Base-by-base conservation (phyloP, 768 basidiomycete species). In the Leccinum longicurvipes region DNA sequence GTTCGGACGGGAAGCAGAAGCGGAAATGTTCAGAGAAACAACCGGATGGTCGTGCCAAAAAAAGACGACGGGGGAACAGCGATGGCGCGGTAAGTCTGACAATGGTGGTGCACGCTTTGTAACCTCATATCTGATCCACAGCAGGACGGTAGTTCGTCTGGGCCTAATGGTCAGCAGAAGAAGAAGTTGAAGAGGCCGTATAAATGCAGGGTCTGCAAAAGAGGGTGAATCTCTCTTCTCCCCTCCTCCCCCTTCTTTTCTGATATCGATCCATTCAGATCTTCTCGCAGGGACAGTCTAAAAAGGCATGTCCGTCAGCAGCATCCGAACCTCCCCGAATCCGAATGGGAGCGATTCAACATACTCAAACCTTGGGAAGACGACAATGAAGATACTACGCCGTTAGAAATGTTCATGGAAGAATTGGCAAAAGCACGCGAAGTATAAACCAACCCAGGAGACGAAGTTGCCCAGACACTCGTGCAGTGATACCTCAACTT, bases 281-380 rank as follows among this genome's bases (percentile, higher is more conserved):
- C 48, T 1, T 58, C 60, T 11, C 47, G 56, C 3, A 62, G 19
- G 24, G 60, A 61, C 14, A 17, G 47, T 1, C 14, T 58, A 15
- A 62, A 62, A 19, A 48, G 60, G 21, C 60, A 61, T 11, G 21
- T 58, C 12, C 6, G 9, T 3, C 3, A 3, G 8, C 1, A 19
- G 3, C 57, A 58, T 10, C 0, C 1, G 19, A 6, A 21, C 1
- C 34, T 58, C 12, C 3, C 3, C 8, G 0, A 7, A 8, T 4
- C 12, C 7, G n/a, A 15, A 17, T 42, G 21, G 19, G 5, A 4
- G 9, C 1, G 9, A 1, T 58, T 45, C n/a, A 19, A 19, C 11
- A 19, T 58, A 9, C 56, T 58, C 10, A 11, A 24, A 14, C 32
- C 32, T 2, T 23, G 57, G 12, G 8, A 29, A 12, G 11, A 1